These are phyloP conservation scores for Singerocomus inundabilis DNA, from an alignment of 1,284 basidiomycete species.

Conservation along the genomic window DNA sequence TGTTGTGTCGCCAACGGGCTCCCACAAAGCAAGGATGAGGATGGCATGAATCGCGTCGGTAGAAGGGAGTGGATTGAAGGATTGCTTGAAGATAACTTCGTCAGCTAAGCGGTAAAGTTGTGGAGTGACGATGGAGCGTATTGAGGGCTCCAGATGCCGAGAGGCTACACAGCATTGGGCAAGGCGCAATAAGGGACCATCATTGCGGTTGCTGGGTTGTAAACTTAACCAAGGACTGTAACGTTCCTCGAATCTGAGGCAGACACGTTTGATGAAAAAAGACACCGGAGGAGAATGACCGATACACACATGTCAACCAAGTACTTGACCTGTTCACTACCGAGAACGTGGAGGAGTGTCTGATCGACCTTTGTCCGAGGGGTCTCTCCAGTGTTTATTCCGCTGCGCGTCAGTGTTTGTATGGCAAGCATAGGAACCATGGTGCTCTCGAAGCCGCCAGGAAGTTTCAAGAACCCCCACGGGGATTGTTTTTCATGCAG, in stretches of 20 bases:
- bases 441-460: conserved; percentile 38
- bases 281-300: not conserved
- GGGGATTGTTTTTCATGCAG: conserved; percentile 35
- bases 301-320: conserved; percentile 39
- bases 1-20: conserved; percentile 35
- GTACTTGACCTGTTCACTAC: conserved; percentile 35
- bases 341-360: conserved; percentile 35
- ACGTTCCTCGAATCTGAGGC: conserved; percentile 39
- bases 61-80: conserved; percentile 40
- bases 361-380: conserved; percentile 35
- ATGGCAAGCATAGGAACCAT: conserved; percentile 43
- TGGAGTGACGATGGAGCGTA: conserved; percentile 38
- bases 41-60: conserved; percentile 44
- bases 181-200: conserved; percentile 36
- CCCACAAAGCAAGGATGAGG: conserved; percentile 44
- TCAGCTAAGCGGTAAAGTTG: conserved; percentile 43
- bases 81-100: conserved; percentile 37
- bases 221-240: conserved; percentile 44
- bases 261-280: conserved; percentile 1
- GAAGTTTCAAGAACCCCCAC: conserved; percentile 37
- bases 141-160: conserved; percentile 38
- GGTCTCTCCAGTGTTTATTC: conserved; percentile 18
- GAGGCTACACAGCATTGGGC: conserved; percentile 42
- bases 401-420: conserved; percentile 35
- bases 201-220: conserved; percentile 30